Evolutionary conservation across 225 moss, liverwort and hornwort species (phyloP), one percentile per base, ranked within the genome.

Genomic region (Marchantia paleacea): DNA sequence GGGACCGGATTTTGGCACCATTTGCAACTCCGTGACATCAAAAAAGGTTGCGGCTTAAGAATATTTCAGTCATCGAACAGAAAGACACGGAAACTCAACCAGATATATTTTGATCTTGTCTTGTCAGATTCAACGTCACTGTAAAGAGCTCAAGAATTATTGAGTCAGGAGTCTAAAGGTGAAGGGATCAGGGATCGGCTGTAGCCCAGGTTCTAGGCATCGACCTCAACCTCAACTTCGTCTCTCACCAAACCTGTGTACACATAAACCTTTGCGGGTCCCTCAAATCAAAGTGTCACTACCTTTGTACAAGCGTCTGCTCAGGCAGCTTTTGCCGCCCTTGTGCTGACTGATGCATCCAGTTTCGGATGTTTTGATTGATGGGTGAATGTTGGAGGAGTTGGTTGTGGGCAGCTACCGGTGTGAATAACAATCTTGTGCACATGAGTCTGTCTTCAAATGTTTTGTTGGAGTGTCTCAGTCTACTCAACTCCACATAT

Each of bases 41-140:
- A 96, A 96, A 72, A 91, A 92, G 92, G 94, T 92, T 57, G 87
- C 96, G 81, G 96, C 91, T 55, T 96, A 85, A 89, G 82, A 62
- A 39, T 54, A 61, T 24, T 19, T 20, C 26, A 49, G 39, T 49
- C 18, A 18, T 15, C 31, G 8, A 47, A 11, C 4, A 47, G 48
- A 20, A 47, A 7, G 39, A 49, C 19, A 47, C 39, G 8, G 20
- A 14, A 70, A 47, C 9, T 19, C 48, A 20, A 22, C 48, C 22
- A 47, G 24, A 12, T 49, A 2, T 70, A 4, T 47, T 70, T 49
- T 19, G 47, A 19, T 19, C 53, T 73, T 22, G 24, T n/a, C 73
- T 54, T 52, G 54, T 73, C 22, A 72, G 73, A 52, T 50, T 52
- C 22, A 73, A 19, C 10, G 53, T 52, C 13, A 73, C 12, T 54